phyloP scores from a whole-genome alignment of 108 stramenopile genomes.

The Aurantiochytrium sp. region DNA sequence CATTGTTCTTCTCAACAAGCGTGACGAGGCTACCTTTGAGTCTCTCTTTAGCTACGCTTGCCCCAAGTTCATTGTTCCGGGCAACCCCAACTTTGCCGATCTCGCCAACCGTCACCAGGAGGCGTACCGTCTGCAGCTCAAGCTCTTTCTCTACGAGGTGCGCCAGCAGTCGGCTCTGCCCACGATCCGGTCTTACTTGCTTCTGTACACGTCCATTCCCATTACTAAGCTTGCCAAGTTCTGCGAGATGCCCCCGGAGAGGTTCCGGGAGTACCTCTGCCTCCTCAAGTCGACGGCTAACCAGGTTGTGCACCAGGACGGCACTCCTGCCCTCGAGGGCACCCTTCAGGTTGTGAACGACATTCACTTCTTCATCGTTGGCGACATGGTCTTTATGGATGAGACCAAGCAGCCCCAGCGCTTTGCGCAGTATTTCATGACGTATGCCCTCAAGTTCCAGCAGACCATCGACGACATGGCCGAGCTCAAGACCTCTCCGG shows the following conservation, averaged over 20 bases:
- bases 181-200: slow-evolving; percentile 83
- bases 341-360: slow-evolving; percentile 23
- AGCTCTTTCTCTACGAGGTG: slow-evolving; percentile 67
- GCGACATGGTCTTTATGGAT: slow-evolving; percentile 35
- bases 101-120: slow-evolving; percentile 13
- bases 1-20: slow-evolving; percentile 33
- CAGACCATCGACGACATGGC: slow-evolving; percentile 17
- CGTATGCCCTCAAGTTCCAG: slow-evolving; percentile 39
- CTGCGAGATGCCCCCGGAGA: slow-evolving; percentile 15
- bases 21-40: slow-evolving; percentile 65
- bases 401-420: slow-evolving; percentile 23
- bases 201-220: slow-evolving; percentile 83
- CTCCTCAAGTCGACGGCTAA: slow-evolving; percentile 27
- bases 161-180: slow-evolving; percentile 49
- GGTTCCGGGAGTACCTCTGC: slow-evolving; percentile 19
- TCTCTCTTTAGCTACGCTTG: slow-evolving; percentile 72
- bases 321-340: background rate
- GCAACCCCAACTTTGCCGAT: slow-evolving; percentile 63
- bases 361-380: slow-evolving; percentile 44
- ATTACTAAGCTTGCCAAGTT: slow-evolving; percentile 77
- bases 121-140: slow-evolving; percentile 69
- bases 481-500: background rate
- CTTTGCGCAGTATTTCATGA: slow-evolving; percentile 38
- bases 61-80: slow-evolving; percentile 81
- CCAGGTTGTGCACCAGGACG: background rate